Evolutionary conservation across 2,329 filamentous ascomycete species (phyloP).

Genomic region (Diaporthe eres): DNA sequence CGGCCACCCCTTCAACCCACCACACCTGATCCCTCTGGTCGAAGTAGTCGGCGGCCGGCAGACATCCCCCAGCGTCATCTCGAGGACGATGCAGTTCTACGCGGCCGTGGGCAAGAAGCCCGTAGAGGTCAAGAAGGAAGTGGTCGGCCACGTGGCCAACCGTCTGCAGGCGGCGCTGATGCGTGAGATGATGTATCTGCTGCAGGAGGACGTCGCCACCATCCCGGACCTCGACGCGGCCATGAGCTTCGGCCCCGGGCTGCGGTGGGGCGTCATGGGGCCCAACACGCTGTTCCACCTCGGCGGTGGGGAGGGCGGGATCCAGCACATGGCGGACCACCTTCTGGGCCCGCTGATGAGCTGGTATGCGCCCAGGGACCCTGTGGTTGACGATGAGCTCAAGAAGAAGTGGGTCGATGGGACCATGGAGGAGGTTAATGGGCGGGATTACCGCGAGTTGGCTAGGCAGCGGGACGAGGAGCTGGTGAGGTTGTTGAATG

Average conservation of each 20-base stretch:
- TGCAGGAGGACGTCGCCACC: conserved; percentile 43
- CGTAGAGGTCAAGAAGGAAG: conserved; percentile 56
- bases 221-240: conserved; percentile 43
- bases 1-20: conserved; percentile 64
- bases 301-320: conserved; percentile 43
- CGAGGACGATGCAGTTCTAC: conserved; percentile 55
- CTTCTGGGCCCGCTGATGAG: conserved; percentile 43
- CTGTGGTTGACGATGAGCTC: conserved; percentile 43
- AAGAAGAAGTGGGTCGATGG: conserved; percentile 44
- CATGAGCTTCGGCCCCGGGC: conserved; percentile 43
- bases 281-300: conserved; percentile 44
- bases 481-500: conserved; percentile 43
- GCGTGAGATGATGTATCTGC: conserved; percentile 48
- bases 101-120: conserved; percentile 56
- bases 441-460: conserved; percentile 41
- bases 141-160: conserved; percentile 60
- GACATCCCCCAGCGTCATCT: conserved; percentile 47
- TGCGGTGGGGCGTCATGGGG: conserved; percentile 45
- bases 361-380: conserved; percentile 44
- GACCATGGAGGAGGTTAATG: conserved; percentile 39
- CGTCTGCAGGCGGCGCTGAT: conserved; percentile 58
- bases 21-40: conserved; percentile 62
- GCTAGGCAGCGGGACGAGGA: conserved; percentile 44
- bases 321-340: conserved; percentile 44
- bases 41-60: conserved; percentile 57